These are phyloP conservation scores for Jaapia argillacea DNA, from an alignment of 768 basidiomycete species.

Conservation along the genomic window DNA sequence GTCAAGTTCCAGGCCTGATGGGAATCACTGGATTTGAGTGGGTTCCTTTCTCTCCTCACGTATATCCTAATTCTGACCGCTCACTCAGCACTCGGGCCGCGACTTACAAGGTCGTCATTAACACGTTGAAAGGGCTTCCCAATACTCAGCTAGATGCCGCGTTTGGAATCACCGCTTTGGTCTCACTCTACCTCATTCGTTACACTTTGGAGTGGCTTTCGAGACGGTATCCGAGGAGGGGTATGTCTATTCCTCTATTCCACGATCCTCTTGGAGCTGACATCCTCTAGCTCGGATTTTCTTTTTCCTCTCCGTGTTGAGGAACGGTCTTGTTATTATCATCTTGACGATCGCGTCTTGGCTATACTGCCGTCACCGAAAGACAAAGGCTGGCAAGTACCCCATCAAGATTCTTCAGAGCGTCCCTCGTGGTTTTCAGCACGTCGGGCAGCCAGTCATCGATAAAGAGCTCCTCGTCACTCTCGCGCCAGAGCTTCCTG, in stretches of 20 bases:
- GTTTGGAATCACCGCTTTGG: conserved; percentile 73
- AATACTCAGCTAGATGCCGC: conserved; percentile 73
- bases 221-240: conserved; percentile 50
- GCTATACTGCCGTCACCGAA: conserved; percentile 66
- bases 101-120: conserved; percentile 84
- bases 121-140: conserved; percentile 79
- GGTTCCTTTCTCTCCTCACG: conserved; percentile 15
- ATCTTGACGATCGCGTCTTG: conserved; percentile 82
- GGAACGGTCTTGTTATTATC: conserved; percentile 84
- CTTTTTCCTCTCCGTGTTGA: conserved; percentile 70
- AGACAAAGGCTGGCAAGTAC: conserved; percentile 49
- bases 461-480: conserved; percentile 46
- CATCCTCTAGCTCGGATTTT: conserved; percentile 42
- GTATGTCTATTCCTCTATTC: conserved; percentile 24
- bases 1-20: conserved; percentile 86
- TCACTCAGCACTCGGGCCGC: conserved; percentile 65
- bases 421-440: conserved; percentile 78
- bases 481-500: conserved; percentile 66
- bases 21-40: conserved; percentile 82
- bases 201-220: conserved; percentile 37
- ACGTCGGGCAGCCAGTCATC: conserved; percentile 38
- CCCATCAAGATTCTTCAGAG: conserved; percentile 77
- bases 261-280: conserved; percentile 1
- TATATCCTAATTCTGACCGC: conserved; percentile 3
- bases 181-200: conserved; percentile 62